A percentile compares a stretch with the other conserved stretches of the same genome.
Evolutionary conservation across 2,329 filamentous ascomycete genomes (phyloP).

Genomic region (Colletotrichum cuscutae): DNA sequence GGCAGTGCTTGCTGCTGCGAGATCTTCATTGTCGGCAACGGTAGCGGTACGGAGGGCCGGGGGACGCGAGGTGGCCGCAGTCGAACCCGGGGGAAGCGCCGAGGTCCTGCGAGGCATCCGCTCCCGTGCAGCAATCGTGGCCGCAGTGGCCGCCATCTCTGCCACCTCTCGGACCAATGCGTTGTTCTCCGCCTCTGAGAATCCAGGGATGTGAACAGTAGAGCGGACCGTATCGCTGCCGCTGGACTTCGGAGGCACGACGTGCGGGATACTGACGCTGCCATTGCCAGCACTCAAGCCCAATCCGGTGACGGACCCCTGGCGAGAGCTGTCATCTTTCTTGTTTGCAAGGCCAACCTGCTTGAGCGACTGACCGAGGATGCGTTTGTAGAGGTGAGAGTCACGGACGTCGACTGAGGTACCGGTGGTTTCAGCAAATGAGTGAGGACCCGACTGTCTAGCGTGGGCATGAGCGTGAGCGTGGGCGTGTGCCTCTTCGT

Average conservation of each 20-base stretch:
- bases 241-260: slow-evolving; percentile 77
- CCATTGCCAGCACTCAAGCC: slow-evolving; percentile 50
- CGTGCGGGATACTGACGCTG: slow-evolving; percentile 67
- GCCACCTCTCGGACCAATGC: slow-evolving; percentile 86
- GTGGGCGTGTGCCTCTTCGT: slow-evolving; percentile 57
- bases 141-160: slow-evolving; percentile 92
- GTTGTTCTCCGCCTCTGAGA: slow-evolving; percentile 85
- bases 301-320: slow-evolving; percentile 46
- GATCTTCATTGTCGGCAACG: slow-evolving; percentile 59
- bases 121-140: slow-evolving; percentile 86
- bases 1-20: slow-evolving; percentile 41
- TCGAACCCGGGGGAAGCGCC: slow-evolving; percentile 40
- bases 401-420: slow-evolving; percentile 77
- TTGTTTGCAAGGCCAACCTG: slow-evolving; percentile 77
- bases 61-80: slow-evolving; percentile 53
- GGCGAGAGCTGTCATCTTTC: slow-evolving; percentile 56
- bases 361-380: slow-evolving; percentile 88
- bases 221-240: slow-evolving; percentile 53
- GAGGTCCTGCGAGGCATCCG: slow-evolving; percentile 54
- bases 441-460: slow-evolving; percentile 48
- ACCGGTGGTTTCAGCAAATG: slow-evolving; percentile 59
- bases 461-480: slow-evolving; percentile 44
- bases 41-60: slow-evolving; percentile 50
- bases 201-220: slow-evolving; percentile 69
- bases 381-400: slow-evolving; percentile 90